phyloP scores from a whole-genome alignment of 2,329 filamentous ascomycete species.

The Cytospora paraplurivora region DNA sequence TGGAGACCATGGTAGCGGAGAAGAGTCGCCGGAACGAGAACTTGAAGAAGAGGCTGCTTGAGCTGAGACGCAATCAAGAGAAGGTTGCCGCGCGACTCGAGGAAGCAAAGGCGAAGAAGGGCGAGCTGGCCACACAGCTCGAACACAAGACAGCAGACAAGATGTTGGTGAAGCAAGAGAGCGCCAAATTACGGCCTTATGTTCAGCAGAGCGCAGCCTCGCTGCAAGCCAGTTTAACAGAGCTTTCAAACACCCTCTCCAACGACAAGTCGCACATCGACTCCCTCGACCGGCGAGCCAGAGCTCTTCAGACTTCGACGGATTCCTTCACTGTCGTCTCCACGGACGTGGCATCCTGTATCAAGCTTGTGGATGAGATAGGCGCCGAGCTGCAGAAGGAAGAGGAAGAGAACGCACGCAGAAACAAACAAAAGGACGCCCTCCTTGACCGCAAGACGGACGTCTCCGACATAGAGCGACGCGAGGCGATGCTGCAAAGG shows the following conservation, averaged over 20 bases:
- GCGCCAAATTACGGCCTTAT: slow-evolving; percentile 86
- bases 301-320: slow-evolving; percentile 86
- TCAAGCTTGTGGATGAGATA: slow-evolving; percentile 87
- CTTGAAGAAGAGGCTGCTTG: slow-evolving; percentile 77
- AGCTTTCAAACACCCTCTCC: slow-evolving; percentile 76
- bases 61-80: slow-evolving; percentile 80
- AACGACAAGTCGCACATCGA: slow-evolving; percentile 85
- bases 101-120: slow-evolving; percentile 78
- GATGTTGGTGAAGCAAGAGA: slow-evolving; percentile 77
- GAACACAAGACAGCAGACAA: slow-evolving; percentile 73
- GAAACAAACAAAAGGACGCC: slow-evolving; percentile 80
- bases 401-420: slow-evolving; percentile 83
- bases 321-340: slow-evolving; percentile 87
- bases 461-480: slow-evolving; percentile 87
- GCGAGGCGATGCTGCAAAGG: slow-evolving; percentile 79
- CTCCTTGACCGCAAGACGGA: slow-evolving; percentile 86
- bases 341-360: slow-evolving; percentile 83
- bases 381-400: slow-evolving; percentile 82
- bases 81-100: slow-evolving; percentile 81
- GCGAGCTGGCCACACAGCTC: slow-evolving; percentile 69
- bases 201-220: slow-evolving; percentile 84
- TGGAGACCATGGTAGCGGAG: slow-evolving; percentile 79
- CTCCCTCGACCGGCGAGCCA: slow-evolving; percentile 79
- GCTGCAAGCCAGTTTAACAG: slow-evolving; percentile 78
- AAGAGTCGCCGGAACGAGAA: slow-evolving; percentile 87